Evolutionary conservation across 768 basidiomycete genomes (phyloP).

Genomic region (Nidularia pulvinata): DNA sequence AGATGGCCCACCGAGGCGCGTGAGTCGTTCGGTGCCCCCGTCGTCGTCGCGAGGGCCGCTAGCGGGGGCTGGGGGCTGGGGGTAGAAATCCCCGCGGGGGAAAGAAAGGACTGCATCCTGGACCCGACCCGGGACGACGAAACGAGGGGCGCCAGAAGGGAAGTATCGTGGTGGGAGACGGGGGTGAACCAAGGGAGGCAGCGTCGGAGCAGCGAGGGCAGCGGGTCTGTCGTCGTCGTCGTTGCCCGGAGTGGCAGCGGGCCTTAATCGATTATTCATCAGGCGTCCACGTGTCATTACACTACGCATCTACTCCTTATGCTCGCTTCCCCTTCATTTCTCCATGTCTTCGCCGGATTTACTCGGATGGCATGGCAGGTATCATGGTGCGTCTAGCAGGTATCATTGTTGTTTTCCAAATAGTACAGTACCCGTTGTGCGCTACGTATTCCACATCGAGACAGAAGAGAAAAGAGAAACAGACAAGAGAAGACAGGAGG

Average conservation of each 20-base stretch:
- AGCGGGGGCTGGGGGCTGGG: conserved; percentile 3
- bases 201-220: background rate
- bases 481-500: background rate
- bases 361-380: too few relatives aligned
- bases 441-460: conserved; percentile 5
- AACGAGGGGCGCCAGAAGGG: background rate
- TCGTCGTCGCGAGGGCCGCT: conserved; percentile 4
- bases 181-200: background rate
- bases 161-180: background rate
- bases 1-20: conserved; percentile 69
- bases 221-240: background rate
- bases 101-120: conserved; percentile 21
- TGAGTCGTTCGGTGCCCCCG: conserved; percentile 40
- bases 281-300: background rate
- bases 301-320: background rate
- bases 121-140: background rate
- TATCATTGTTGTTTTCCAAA: conserved; percentile 12
- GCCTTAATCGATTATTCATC: background rate
- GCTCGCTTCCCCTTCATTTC: background rate
- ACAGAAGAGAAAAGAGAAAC: conserved; percentile 1
- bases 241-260: background rate
- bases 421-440: conserved; percentile 23
- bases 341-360: too few relatives aligned
- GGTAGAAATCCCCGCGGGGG: conserved; percentile 14
- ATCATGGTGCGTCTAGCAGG: background rate